These are phyloP conservation scores for Plasmodium malariae DNA, from an alignment of 169 alveolate species.

Conservation along the genomic window DNA sequence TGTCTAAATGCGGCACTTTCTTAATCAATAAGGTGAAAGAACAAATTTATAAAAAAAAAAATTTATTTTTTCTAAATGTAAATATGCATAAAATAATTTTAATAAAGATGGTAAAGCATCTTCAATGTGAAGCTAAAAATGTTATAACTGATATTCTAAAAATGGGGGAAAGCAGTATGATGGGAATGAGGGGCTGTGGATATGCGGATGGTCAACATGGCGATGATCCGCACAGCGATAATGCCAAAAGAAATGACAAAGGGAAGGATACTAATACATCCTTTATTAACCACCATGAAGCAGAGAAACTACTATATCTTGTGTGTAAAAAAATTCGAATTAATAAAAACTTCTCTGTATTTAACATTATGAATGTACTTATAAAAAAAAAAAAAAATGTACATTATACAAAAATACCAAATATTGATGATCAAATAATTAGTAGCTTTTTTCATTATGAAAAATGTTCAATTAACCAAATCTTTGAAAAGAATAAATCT, in stretches of 20 bases:
- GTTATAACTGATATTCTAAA: neutral
- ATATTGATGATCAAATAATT: constrained; percentile 32
- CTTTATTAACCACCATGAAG: neutral
- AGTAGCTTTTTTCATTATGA: constrained; percentile 2
- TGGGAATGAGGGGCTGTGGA: neutral
- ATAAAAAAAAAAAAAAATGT: neutral
- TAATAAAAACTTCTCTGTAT: constrained; percentile 46
- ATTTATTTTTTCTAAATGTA: constrained; percentile 12
- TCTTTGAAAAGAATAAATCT: neutral
- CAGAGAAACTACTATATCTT: neutral
- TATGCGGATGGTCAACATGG: neutral
- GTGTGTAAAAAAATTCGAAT: constrained; percentile 13
- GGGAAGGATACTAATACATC: neutral
- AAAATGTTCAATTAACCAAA: constrained; percentile 15
- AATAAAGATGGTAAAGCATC: neutral
- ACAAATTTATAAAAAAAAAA: constrained; percentile 13
- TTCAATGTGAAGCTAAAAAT: constrained; percentile 15
- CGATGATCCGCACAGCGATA: no score
- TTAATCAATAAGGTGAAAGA: constrained; percentile 19
- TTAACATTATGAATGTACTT: constrained; percentile 14
- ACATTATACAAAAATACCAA: neutral
- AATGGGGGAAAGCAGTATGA: no score
- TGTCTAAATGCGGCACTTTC: constrained; percentile 1
- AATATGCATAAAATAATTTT: constrained; percentile 13
- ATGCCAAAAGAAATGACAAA: neutral